Conservation (phyloP, 352 stramenopile genomes). For the Globisporangium apiculatum region DNA sequence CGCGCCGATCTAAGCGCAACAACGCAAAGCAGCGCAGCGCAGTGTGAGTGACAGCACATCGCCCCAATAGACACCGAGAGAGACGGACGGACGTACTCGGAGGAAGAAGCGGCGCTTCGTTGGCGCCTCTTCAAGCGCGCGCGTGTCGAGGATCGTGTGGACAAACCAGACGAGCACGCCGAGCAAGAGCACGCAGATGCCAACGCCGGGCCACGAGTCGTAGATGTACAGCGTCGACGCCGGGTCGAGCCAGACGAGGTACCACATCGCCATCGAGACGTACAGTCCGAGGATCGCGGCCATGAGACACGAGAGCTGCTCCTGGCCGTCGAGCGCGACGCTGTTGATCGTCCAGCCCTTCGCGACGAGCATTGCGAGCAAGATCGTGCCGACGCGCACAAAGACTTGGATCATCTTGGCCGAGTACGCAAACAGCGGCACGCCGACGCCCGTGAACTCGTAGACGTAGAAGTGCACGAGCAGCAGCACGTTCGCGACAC, state of each 20-base stretch:
- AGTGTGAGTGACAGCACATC: neutral
- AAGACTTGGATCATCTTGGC: conserved; percentile 67
- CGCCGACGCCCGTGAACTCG: conserved; percentile 56
- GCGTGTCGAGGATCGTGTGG: conserved; percentile 57
- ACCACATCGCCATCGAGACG: conserved; percentile 75
- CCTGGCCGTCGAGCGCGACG: conserved; percentile 48
- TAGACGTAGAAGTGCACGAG: conserved; percentile 56
- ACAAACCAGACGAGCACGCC: conserved; percentile 58
- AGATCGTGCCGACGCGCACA: conserved; percentile 57
- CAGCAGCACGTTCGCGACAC: conserved; percentile 47
- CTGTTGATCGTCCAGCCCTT: conserved; percentile 81
- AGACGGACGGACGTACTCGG: conserved; percentile 17
- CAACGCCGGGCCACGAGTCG: conserved; percentile 65
- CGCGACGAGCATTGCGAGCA: conserved; percentile 67
- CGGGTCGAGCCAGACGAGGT: conserved; percentile 69
- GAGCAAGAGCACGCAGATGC: conserved; percentile 57
- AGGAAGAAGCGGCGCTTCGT: conserved; percentile 63
- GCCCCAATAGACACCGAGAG: neutral
- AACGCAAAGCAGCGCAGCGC: too few species aligned
- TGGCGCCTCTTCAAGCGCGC: conserved; percentile 44
- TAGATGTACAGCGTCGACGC: conserved; percentile 80
- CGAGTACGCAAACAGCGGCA: conserved; percentile 60
- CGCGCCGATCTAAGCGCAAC: conserved; percentile 30
- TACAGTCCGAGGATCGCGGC: conserved; percentile 54
- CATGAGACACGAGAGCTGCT: conserved; percentile 65